Evolutionary conservation across 1,284 basidiomycete genomes (phyloP).

Genomic region (Sanghuangporus sanghuang): DNA sequence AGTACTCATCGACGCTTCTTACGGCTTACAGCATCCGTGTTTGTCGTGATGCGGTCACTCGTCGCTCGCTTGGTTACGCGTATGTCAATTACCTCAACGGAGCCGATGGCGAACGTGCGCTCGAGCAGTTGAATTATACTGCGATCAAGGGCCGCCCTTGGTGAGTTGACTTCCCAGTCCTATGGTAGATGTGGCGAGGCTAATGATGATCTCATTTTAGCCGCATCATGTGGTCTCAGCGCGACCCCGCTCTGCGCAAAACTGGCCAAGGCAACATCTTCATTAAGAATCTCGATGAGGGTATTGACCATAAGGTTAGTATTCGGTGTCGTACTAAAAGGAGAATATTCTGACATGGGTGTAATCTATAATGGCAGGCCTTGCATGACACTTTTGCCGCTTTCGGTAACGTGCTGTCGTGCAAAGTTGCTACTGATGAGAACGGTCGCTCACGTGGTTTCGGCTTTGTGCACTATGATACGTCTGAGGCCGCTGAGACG

Average conservation of each 20-base stretch:
- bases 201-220: constrained; percentile 34
- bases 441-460: constrained; percentile 92
- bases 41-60: constrained; percentile 98
- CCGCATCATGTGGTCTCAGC: constrained; percentile 99
- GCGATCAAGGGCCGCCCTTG: constrained; percentile 98
- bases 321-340: background rate
- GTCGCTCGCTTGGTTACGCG: constrained; percentile 98
- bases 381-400: constrained; percentile 99
- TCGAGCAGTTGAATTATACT: constrained; percentile 99
- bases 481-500: constrained; percentile 91
- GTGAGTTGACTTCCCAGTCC: constrained; percentile 36
- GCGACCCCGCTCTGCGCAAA: constrained; percentile 98
- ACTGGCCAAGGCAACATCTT: constrained; percentile 99
- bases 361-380: constrained; percentile 45
- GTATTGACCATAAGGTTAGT: constrained; percentile 95
- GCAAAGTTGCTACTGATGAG: constrained; percentile 98
- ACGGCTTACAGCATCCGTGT: constrained; percentile 80
- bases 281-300: constrained; percentile 99
- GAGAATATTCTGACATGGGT: constrained; percentile 6
- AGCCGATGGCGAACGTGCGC: constrained; percentile 94
- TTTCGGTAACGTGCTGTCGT: constrained; percentile 98
- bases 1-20: constrained; percentile 10
- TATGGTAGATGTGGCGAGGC: constrained; percentile 8
- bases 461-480: constrained; percentile 99
- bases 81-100: constrained; percentile 99